A percentile compares a stretch with the other conserved stretches of the same genome.
phyloP scores from a whole-genome alignment of 2,329 filamentous ascomycete species.

The Colletotrichum acutatum region DNA sequence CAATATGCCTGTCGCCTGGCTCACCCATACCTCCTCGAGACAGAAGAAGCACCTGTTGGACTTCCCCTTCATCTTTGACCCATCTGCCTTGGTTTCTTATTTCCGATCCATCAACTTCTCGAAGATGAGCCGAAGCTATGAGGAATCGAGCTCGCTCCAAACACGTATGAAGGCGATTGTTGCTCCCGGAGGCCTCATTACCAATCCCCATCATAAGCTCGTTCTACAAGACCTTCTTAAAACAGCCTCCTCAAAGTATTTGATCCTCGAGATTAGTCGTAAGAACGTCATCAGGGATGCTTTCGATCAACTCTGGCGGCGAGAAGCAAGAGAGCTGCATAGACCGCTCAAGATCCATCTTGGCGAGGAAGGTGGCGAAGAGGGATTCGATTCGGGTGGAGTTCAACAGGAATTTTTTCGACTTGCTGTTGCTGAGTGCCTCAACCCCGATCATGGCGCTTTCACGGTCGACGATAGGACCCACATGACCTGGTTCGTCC shows the following conservation, averaged over 20 bases:
- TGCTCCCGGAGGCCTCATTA: slow-evolving; percentile 64
- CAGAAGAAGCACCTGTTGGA: slow-evolving; percentile 80
- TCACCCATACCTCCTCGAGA: slow-evolving; percentile 68
- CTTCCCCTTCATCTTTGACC: slow-evolving; percentile 82
- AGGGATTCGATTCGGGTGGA: slow-evolving; percentile 92
- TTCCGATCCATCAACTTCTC: slow-evolving; percentile 91
- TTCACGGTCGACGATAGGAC: slow-evolving; percentile 84
- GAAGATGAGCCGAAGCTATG: slow-evolving; percentile 83
- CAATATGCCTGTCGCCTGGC: slow-evolving; percentile 79
- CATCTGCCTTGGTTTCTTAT: slow-evolving; percentile 79
- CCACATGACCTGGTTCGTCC: slow-evolving; percentile 88
- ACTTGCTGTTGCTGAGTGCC: slow-evolving; percentile 80
- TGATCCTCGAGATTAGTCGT: slow-evolving; percentile 76
- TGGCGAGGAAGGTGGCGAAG: slow-evolving; percentile 83
- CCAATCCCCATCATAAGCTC: slow-evolving; percentile 67
- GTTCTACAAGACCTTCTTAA: slow-evolving; percentile 72
- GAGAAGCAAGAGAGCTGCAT: slow-evolving; percentile 83
- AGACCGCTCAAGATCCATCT: slow-evolving; percentile 90
- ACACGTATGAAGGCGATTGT: slow-evolving; percentile 67
- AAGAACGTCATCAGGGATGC: slow-evolving; percentile 76
- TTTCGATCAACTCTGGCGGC: slow-evolving; percentile 89
- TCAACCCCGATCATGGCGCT: slow-evolving; percentile 81
- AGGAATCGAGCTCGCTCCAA: slow-evolving; percentile 71
- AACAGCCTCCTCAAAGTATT: slow-evolving; percentile 75
- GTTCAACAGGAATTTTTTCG: slow-evolving; percentile 98